phyloP scores from a whole-genome alignment of 257 asterid species.

The Solanum okadae region DNA sequence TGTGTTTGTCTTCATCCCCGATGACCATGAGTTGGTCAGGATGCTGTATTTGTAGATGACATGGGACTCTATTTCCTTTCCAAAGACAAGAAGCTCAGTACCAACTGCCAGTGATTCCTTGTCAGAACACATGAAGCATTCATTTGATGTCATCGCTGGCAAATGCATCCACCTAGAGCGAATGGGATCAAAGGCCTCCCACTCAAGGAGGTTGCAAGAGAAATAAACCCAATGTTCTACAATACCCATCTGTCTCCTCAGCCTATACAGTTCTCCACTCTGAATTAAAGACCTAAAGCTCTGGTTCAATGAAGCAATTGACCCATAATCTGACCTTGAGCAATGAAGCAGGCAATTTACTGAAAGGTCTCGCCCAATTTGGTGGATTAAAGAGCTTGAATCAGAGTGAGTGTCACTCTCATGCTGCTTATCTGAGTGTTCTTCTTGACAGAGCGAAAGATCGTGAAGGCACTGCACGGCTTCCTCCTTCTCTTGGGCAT shows the following conservation, averaged over 20 bases:
- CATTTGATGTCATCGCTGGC: constrained; percentile 17
- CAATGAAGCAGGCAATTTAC: constrained; percentile 15
- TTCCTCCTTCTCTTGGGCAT: background rate
- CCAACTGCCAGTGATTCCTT: constrained; percentile 38
- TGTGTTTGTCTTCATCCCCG: constrained; percentile 12
- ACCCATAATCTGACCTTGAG: constrained; percentile 21
- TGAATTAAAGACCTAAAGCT: constrained; percentile 26
- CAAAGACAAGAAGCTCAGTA: constrained; percentile 35
- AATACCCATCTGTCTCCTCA: constrained; percentile 20
- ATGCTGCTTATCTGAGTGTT: background rate
- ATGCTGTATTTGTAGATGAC: constrained; percentile 23
- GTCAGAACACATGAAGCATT: constrained; percentile 30
- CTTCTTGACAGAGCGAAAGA: constrained; percentile 16
- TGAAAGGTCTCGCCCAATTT: constrained; percentile 28
- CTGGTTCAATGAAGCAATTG: constrained; percentile 17
- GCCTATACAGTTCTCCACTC: constrained; percentile 21
- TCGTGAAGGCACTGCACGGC: constrained; percentile 20
- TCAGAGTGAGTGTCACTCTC: constrained; percentile 7
- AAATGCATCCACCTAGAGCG: constrained; percentile 24
- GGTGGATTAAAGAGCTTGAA: constrained; percentile 16
- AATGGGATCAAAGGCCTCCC: constrained; percentile 37
- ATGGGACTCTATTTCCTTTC: constrained; percentile 17
- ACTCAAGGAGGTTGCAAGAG: constrained; percentile 21
- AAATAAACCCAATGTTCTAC: constrained; percentile 36
- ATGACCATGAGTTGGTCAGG: constrained; percentile 23